Conservation (phyloP, 1,284 basidiomycete species). For the Trametes pubescens region DNA sequence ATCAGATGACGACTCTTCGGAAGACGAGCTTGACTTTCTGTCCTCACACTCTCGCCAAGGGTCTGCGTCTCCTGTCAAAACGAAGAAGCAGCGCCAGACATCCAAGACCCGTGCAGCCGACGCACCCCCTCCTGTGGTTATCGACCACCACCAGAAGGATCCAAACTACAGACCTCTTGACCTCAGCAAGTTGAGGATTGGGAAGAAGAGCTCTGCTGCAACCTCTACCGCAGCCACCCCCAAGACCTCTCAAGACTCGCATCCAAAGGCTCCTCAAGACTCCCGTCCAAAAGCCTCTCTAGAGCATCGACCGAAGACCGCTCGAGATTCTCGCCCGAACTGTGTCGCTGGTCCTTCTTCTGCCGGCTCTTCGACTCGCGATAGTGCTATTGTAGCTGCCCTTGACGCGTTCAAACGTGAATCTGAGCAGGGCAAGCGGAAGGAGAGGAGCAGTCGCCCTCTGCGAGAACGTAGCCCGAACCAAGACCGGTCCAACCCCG, state of each 20-base stretch:
- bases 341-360: conserved; percentile 12
- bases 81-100: conserved; percentile 11
- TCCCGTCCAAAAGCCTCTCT: no score
- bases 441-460: conserved; percentile 3
- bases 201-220: conserved; percentile 21
- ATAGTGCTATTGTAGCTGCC: not conserved
- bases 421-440: not conserved
- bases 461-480: conserved; percentile 28
- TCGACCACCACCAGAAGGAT: conserved; percentile 33
- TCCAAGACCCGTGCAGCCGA: not conserved
- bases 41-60: conserved; percentile 26
- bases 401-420: not conserved
- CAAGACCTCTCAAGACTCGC: conserved; percentile 3
- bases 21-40: conserved; percentile 35
- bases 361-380: conserved; percentile 1
- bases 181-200: conserved; percentile 32
- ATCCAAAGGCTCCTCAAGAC: no score
- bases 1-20: conserved; percentile 21
- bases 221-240: conserved; percentile 8
- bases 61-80: conserved; percentile 23
- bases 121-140: conserved; percentile 32
- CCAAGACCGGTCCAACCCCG: conserved; percentile 13
- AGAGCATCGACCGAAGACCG: no score
- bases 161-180: conserved; percentile 25
- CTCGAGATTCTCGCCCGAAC: no score